These are phyloP conservation scores for Clausena lansium DNA, from an alignment of 345 rosid genomes.

Conservation along the genomic window DNA sequence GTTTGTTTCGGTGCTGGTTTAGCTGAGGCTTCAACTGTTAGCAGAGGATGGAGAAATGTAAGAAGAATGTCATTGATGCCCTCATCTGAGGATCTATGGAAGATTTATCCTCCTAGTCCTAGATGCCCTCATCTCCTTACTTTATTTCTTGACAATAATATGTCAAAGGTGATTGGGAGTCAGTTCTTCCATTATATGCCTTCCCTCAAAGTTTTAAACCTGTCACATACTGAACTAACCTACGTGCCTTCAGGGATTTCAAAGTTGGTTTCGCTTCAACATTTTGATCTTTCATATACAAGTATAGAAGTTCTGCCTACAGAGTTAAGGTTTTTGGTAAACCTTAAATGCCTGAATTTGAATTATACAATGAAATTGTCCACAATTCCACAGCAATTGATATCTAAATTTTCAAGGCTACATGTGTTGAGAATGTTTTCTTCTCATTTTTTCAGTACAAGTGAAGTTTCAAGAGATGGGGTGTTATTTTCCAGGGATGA, in stretches of 20 bases:
- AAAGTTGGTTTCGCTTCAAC: conserved; percentile 10
- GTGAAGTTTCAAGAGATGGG: no score
- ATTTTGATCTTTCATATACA: conserved; percentile 30
- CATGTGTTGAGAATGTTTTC: conserved; percentile 7
- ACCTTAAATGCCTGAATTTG: conserved; percentile 24
- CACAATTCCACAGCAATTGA: conserved; percentile 18
- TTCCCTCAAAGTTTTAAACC: conserved; percentile 30
- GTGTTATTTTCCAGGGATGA: no score
- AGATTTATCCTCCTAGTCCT: no score
- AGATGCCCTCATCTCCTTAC: not conserved
- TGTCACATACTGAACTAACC: conserved; percentile 17
- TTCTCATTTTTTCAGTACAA: no score
- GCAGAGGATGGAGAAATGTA: not conserved
- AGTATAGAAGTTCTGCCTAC: conserved; percentile 19
- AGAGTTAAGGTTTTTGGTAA: not conserved
- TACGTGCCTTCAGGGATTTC: conserved; percentile 30
- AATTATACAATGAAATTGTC: not conserved
- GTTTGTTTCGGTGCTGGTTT: not conserved
- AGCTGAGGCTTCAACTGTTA: not conserved
- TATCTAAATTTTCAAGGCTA: not conserved
- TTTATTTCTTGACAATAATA: not conserved
- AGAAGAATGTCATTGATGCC: conserved; percentile 8
- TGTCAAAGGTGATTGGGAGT: not conserved
- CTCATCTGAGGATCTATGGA: not conserved
- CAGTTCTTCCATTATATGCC: conserved; percentile 24